These are phyloP conservation scores for Morella rubra DNA, from an alignment of 306 rosid species.

Conservation along the genomic window DNA sequence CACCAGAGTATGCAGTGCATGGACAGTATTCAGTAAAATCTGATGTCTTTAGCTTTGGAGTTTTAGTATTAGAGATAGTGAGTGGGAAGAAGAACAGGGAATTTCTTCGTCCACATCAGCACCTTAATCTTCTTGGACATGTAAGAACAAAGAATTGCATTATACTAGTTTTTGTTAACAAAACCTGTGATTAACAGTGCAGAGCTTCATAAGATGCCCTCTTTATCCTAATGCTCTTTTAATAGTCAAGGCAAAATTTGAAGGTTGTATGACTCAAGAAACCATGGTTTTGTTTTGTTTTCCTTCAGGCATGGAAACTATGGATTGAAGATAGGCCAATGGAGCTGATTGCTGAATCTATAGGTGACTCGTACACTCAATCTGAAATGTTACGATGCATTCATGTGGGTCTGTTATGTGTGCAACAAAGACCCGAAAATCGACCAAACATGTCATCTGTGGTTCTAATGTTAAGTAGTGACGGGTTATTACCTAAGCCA, in stretches of 20 bases:
- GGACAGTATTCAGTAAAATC: constrained; percentile 45
- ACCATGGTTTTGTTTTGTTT: background rate
- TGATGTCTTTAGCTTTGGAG: constrained; percentile 50
- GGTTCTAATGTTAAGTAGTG: constrained; percentile 46
- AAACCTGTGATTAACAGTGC: background rate
- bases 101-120: constrained; percentile 29
- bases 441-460: constrained; percentile 61
- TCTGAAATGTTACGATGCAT: constrained; percentile 40
- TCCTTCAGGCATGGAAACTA: constrained; percentile 33
- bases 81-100: constrained; percentile 53
- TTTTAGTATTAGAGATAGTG: constrained; percentile 45
- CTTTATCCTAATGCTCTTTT: background rate
- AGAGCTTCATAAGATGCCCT: background rate
- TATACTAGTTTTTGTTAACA: background rate
- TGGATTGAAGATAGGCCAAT: constrained; percentile 25
- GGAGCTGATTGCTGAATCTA: constrained; percentile 22
- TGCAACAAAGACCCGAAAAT: constrained; percentile 47
- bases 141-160: constrained; percentile 23
- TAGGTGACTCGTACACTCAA: background rate
- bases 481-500: constrained; percentile 41
- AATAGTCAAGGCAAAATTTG: background rate
- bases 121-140: constrained; percentile 49
- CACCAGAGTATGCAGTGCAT: constrained; percentile 44
- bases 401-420: constrained; percentile 55
- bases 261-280: background rate